phyloP scores from a whole-genome alignment of 441 rosid genomes.

The Mallotus japonicus region DNA sequence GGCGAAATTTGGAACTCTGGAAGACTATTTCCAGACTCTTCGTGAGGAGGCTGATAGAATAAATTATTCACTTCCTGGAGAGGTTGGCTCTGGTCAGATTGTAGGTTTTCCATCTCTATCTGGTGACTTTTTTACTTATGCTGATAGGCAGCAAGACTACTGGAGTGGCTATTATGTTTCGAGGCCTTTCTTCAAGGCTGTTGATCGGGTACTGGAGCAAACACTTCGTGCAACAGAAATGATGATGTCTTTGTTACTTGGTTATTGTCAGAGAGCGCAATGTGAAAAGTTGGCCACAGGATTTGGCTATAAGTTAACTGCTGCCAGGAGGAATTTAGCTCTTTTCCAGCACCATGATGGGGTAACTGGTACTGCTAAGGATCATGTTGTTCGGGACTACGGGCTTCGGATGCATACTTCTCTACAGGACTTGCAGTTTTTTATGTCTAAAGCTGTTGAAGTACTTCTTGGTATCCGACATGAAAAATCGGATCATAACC shows the following conservation, averaged over 20 bases:
- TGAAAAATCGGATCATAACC: conserved; percentile 73
- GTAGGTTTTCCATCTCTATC: conserved; percentile 93
- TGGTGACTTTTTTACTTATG: conserved; percentile 95
- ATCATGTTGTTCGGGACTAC: conserved; percentile 91
- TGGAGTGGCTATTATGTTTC: conserved; percentile 99
- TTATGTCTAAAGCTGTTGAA: conserved; percentile 95
- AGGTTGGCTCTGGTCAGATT: conserved; percentile 72
- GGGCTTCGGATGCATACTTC: conserved; percentile 93
- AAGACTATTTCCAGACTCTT: conserved; percentile 78
- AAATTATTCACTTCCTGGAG: conserved; percentile 77
- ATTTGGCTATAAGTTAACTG: conserved; percentile 82
- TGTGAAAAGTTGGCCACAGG: conserved; percentile 81
- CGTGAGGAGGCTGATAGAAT: conserved; percentile 82
- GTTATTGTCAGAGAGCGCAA: conserved; percentile 80
- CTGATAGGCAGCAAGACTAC: conserved; percentile 89
- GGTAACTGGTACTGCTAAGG: conserved; percentile 93
- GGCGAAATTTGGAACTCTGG: conserved; percentile 87
- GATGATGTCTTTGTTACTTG: conserved; percentile 80
- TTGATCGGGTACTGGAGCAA: conserved; percentile 90
- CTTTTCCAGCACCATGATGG: conserved; percentile 99
- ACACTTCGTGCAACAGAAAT: conserved; percentile 90
- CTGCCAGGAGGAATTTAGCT: conserved; percentile 95
- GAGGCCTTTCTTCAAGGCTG: conserved; percentile 97
- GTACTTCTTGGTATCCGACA: conserved; percentile 74
- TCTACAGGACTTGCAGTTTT: conserved; percentile 82